Conservation (phyloP, 495 filamentous ascomycete genomes). For the Physcia stellaris region DNA sequence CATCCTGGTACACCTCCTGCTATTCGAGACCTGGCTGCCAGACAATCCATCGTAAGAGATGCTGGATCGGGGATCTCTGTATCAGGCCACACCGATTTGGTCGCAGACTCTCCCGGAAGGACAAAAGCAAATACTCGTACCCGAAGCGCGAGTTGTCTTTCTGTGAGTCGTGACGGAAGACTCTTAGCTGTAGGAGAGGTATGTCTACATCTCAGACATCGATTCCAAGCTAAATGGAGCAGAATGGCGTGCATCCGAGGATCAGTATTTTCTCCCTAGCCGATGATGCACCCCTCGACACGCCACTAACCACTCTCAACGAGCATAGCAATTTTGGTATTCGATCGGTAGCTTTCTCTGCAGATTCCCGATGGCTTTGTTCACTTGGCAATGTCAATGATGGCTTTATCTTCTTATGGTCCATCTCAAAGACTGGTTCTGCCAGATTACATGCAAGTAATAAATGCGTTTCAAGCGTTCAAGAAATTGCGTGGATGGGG, state of each 20-base stretch:
- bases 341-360: constrained; percentile 74
- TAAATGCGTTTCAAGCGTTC: constrained; percentile 76
- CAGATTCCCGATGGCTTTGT: constrained; percentile 75
- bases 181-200: constrained; percentile 88
- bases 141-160: constrained; percentile 91
- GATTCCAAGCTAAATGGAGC: constrained; percentile 13
- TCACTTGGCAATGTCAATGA: constrained; percentile 81
- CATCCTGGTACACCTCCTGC: constrained; percentile 48
- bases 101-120: constrained; percentile 40
- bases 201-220: constrained; percentile 11
- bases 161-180: constrained; percentile 77
- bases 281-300: constrained; percentile 60
- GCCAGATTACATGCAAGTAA: constrained; percentile 82
- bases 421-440: constrained; percentile 65
- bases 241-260: constrained; percentile 84
- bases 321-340: constrained; percentile 92
- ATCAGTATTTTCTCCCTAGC: constrained; percentile 77
- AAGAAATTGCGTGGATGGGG: constrained; percentile 81
- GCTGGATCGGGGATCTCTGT: constrained; percentile 24
- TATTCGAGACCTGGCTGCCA: too few species aligned
- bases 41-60: constrained; percentile 29
- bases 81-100: constrained; percentile 6
- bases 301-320: constrained; percentile 68
- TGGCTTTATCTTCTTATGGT: constrained; percentile 89
- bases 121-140: constrained; percentile 42